Evolutionary conservation across 2,329 filamentous ascomycete species (phyloP).

Genomic region (Gyromitra esculenta): DNA sequence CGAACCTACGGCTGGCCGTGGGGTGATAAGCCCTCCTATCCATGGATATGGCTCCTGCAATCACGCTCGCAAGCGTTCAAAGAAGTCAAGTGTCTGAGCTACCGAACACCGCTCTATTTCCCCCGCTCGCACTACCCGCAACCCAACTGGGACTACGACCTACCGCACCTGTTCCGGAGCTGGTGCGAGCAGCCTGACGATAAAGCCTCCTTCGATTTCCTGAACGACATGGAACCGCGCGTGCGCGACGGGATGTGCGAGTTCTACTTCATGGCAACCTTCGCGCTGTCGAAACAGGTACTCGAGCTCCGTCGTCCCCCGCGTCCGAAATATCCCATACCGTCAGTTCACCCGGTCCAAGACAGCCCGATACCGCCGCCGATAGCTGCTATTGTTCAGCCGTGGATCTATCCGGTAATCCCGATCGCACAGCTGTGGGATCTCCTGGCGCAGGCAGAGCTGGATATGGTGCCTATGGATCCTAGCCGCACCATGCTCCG

Average conservation of each 20-base stretch:
- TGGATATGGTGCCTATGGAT: not conserved
- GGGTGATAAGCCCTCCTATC: not conserved
- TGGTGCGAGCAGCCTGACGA: not conserved
- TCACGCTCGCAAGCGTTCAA: not conserved
- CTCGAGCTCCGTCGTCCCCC: not conserved
- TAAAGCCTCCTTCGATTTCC: not conserved
- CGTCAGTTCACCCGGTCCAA: not conserved
- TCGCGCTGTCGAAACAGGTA: not conserved
- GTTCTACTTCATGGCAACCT: not conserved
- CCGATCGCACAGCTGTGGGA: not conserved
- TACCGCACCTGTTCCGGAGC: not conserved
- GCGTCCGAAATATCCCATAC: not conserved
- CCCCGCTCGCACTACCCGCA: not conserved
- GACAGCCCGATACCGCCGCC: not conserved
- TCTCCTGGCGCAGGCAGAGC: not conserved
- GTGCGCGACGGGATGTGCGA: not conserved
- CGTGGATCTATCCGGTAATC: not conserved
- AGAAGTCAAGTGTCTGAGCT: not conserved
- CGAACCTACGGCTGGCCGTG: not conserved
- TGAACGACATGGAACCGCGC: not conserved
- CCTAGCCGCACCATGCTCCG: not conserved
- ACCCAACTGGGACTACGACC: not conserved
- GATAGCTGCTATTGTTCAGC: not conserved
- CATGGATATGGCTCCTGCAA: conserved; percentile 1
- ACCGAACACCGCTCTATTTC: too few relatives aligned